Conservation (phyloP, 192 early-diverging fungal genomes). For the Irineochytrium annulatum region DNA sequence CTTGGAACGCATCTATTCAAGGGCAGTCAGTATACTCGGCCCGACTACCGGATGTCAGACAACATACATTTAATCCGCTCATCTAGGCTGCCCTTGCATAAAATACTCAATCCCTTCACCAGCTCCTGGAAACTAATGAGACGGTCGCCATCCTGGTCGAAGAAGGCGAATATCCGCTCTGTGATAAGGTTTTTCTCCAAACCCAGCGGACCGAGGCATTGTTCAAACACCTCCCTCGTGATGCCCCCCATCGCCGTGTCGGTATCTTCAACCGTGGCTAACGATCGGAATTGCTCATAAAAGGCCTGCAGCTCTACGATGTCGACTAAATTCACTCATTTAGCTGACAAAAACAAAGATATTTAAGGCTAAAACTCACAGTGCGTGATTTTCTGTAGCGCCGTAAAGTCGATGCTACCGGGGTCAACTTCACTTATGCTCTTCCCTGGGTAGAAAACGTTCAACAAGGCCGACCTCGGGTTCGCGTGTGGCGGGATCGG, state of each 20-base stretch:
- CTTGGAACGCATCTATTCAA: slow-evolving; percentile 83
- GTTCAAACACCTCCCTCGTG: slow-evolving; percentile 71
- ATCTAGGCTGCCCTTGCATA: slow-evolving; percentile 83
- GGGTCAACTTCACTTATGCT: slow-evolving; percentile 7
- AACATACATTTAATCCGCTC: slow-evolving; percentile 80
- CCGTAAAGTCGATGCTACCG: slow-evolving; percentile 33
- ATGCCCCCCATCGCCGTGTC: slow-evolving; percentile 66
- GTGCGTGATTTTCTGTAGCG: slow-evolving; percentile 57
- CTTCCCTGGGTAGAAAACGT: slow-evolving; percentile 73
- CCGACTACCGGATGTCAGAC: too few species aligned
- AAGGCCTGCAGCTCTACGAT: slow-evolving; percentile 79
- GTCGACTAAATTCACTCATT: slow-evolving; percentile 58
- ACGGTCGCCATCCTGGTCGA: slow-evolving; percentile 78
- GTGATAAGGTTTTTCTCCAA: slow-evolving; percentile 80
- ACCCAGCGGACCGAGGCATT: slow-evolving; percentile 82
- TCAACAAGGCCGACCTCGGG: slow-evolving; percentile 65
- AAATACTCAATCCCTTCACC: slow-evolving; percentile 71
- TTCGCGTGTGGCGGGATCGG: slow-evolving; percentile 89
- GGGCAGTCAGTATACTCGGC: too few species aligned
- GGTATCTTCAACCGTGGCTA: slow-evolving; percentile 56
- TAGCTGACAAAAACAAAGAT: neutral
- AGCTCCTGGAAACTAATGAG: slow-evolving; percentile 80
- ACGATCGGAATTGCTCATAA: slow-evolving; percentile 79
- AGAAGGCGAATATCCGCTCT: slow-evolving; percentile 82
- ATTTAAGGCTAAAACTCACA: slow-evolving; percentile 51